A percentile compares a stretch with the other conserved stretches of the same genome.
phyloP scores from a whole-genome alignment of 2,329 filamentous ascomycete genomes.

The Fusarium duplospermum region DNA sequence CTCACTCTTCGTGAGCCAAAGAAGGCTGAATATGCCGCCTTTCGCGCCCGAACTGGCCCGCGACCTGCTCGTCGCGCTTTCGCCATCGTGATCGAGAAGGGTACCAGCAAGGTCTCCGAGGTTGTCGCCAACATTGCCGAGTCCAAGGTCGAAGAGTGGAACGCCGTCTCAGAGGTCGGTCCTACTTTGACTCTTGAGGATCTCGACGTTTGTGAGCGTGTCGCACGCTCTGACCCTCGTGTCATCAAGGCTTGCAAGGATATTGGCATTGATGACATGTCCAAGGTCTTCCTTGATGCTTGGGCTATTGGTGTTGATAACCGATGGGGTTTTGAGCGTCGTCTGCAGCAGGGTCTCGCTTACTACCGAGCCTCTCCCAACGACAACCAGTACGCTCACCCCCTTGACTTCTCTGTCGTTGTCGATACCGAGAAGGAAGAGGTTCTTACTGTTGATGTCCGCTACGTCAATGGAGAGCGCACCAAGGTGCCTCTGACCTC shows the following conservation, averaged over 20 bases:
- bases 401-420: constrained; percentile 61
- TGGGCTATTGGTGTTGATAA: constrained; percentile 89
- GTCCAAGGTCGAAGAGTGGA: constrained; percentile 56
- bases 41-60: constrained; percentile 61
- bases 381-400: constrained; percentile 73
- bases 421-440: constrained; percentile 61
- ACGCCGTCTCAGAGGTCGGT: constrained; percentile 59
- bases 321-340: constrained; percentile 76
- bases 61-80: constrained; percentile 63
- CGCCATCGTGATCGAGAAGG: constrained; percentile 59
- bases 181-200: constrained; percentile 81
- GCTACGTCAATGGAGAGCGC: constrained; percentile 58
- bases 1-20: constrained; percentile 74
- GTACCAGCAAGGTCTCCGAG: constrained; percentile 57
- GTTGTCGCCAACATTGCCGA: constrained; percentile 62
- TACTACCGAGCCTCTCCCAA: constrained; percentile 81
- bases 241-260: constrained; percentile 83
- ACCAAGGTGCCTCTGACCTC: constrained; percentile 56
- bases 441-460: constrained; percentile 57
- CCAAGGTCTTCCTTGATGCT: constrained; percentile 85
- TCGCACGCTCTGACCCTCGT: constrained; percentile 75
- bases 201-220: constrained; percentile 77
- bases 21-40: constrained; percentile 73
- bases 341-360: constrained; percentile 84
- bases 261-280: constrained; percentile 82